Evolutionary conservation across 345 rosid genomes (phyloP), one percentile per base, ranked within the genome.

Genomic region (Salix purpurea): DNA sequence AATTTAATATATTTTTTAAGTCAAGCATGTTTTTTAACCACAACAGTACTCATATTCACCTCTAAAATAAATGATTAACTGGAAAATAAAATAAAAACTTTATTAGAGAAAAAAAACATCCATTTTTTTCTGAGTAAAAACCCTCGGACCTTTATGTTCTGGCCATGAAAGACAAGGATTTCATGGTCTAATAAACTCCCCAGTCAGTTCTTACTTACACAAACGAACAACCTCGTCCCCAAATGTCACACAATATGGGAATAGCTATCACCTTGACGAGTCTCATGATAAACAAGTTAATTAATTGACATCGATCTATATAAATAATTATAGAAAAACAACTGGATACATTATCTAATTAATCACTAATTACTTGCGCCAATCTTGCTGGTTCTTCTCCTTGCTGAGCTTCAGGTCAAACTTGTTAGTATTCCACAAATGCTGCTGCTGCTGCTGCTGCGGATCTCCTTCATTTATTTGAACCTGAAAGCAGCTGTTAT

Each of bases 391-490:
- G 42, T 54, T 71, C 75, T 72, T 72, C 74, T 71, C 74, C 52
- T 50, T 70, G 21, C 26, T 70, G 10, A 34, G 44, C 60, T 68
- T 60, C 69, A 58, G 58, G 28, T 76, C 79, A 40, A 67, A 61
- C 69, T 56, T 58, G 11, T 58, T 58, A 58, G 19, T 65, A 68
- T 69, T 64, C 85, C 85, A 84, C 24, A 78, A 67, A 30, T 71
- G 52, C 72, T 77, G 52, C 72, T 77, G 52, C 32, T 30, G 34
- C 34, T 32, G 34, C 34, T 32, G 34, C 44, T 40, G 44, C 72
- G 75, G 50, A 62, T 52, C 85, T 80, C 65, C 71, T 4, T 82
- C 82, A 6, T 77, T 78, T 70, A 67, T 67, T 36, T 66, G 79
- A 61, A 71, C 18, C 14, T 76, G 84, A 65, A 78, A 71, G 71